Conservation (phyloP, 2,329 filamentous ascomycete genomes). For the Apiospora aurea region DNA sequence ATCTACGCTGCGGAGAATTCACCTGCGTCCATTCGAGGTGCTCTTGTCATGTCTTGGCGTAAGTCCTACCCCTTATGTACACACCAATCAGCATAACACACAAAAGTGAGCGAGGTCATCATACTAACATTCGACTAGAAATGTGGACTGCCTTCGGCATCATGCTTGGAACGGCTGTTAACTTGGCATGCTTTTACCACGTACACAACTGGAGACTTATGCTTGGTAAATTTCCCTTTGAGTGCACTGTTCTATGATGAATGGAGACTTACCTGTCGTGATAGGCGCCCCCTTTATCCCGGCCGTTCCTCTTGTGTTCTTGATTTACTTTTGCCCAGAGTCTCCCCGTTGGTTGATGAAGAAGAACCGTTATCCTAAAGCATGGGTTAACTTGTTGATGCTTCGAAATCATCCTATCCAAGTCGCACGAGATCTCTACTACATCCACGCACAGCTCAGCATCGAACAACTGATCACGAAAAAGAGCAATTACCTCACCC, state of each 20-base stretch:
- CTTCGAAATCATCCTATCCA: conserved; percentile 64
- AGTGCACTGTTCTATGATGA: background rate
- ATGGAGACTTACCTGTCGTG: conserved; percentile 43
- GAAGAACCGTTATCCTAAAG: conserved; percentile 67
- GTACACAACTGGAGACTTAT: conserved; percentile 48
- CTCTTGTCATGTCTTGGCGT: conserved; percentile 82
- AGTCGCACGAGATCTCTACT: conserved; percentile 68
- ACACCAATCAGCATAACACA: conserved; percentile 30
- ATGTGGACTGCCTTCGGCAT: conserved; percentile 70
- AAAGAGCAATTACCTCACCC: conserved; percentile 63
- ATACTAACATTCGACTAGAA: conserved; percentile 46
- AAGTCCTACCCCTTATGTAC: conserved; percentile 28
- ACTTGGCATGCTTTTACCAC: conserved; percentile 56
- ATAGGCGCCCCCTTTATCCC: conserved; percentile 68
- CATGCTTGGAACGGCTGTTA: conserved; percentile 66
- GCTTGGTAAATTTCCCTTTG: conserved; percentile 35
- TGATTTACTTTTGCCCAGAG: conserved; percentile 72
- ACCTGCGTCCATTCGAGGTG: conserved; percentile 73
- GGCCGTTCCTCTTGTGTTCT: conserved; percentile 61
- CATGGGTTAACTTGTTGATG: conserved; percentile 61
- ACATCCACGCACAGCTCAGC: conserved; percentile 69
- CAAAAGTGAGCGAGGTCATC: conserved; percentile 24
- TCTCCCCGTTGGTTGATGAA: conserved; percentile 73
- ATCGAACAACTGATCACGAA: conserved; percentile 61
- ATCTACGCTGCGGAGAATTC: conserved; percentile 80